phyloP scores from a whole-genome alignment of 805 yeast genomes.

The Hanseniaspora hatyaiensis region DNA sequence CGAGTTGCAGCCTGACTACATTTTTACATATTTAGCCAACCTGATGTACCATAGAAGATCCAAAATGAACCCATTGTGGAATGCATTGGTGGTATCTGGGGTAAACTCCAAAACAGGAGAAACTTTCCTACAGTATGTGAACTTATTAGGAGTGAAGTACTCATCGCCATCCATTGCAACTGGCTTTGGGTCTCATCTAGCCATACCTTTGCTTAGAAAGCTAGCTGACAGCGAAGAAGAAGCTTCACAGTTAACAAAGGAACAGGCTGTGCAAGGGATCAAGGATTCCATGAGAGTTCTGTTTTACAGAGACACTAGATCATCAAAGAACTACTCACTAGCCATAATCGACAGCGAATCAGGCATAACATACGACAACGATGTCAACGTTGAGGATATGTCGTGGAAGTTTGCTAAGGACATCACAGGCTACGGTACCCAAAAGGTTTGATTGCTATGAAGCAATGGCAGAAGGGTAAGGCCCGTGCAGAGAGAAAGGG shows the following conservation, averaged over 20 bases:
- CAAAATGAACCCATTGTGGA: slow-evolving; percentile 95
- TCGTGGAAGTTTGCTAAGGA: slow-evolving; percentile 83
- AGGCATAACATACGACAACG: slow-evolving; percentile 54
- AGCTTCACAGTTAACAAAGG: slow-evolving; percentile 53
- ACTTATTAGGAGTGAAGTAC: slow-evolving; percentile 82
- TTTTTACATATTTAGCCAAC: slow-evolving; percentile 75
- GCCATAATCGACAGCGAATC: slow-evolving; percentile 59
- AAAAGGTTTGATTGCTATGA: slow-evolving; percentile 31
- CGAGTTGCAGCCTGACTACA: slow-evolving; percentile 67
- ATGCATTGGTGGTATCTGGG: slow-evolving; percentile 85
- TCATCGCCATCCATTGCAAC: slow-evolving; percentile 83
- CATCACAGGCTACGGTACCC: slow-evolving; percentile 83
- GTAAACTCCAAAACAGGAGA: slow-evolving; percentile 33
- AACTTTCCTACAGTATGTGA: slow-evolving; percentile 76
- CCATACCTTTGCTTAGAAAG: slow-evolving; percentile 80
- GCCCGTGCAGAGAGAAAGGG: too few species aligned
- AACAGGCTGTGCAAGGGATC: slow-evolving; percentile 64
- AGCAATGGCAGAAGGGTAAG: too few species aligned
- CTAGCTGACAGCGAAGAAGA: slow-evolving; percentile 71
- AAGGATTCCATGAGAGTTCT: slow-evolving; percentile 85
- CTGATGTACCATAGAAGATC: slow-evolving; percentile 79
- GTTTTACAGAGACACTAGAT: slow-evolving; percentile 92
- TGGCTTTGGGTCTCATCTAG: slow-evolving; percentile 93
- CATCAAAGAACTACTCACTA: slow-evolving; percentile 71
- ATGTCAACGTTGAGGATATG: slow-evolving; percentile 59